Evolutionary conservation across 2,329 filamentous ascomycete genomes (phyloP).

Genomic region (Phialemonium atrogriseum): DNA sequence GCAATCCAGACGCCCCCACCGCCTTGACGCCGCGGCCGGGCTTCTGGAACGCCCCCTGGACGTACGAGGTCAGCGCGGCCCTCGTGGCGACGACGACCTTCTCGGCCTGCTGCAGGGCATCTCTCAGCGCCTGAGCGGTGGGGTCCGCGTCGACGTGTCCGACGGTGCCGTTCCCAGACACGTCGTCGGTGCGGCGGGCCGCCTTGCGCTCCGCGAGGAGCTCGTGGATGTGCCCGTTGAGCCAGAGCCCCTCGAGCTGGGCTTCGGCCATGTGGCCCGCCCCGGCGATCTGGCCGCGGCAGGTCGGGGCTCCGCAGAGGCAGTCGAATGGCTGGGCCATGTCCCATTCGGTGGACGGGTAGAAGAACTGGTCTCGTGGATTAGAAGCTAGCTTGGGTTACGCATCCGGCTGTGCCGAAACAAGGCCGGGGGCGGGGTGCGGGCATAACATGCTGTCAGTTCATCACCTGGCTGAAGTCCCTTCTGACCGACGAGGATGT

Average conservation of each 20-base stretch:
- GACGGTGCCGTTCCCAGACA: constrained; percentile 7
- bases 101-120: constrained; percentile 36
- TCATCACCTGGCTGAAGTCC: constrained; percentile 49
- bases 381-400: background rate
- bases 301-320: constrained; percentile 47
- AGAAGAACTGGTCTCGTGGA: constrained; percentile 49
- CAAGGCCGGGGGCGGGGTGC: background rate
- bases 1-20: constrained; percentile 3
- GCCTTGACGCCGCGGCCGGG: constrained; percentile 1
- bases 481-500: constrained; percentile 48
- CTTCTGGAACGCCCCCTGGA: constrained; percentile 5
- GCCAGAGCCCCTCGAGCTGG: constrained; percentile 50
- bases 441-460: constrained; percentile 35
- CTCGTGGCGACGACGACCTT: constrained; percentile 37
- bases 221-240: constrained; percentile 53
- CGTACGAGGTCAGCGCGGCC: constrained; percentile 32
- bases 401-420: too few relatives aligned
- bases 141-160: constrained; percentile 20
- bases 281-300: constrained; percentile 54
- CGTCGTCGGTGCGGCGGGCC: constrained; percentile 2
- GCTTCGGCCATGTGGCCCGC: constrained; percentile 49
- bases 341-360: constrained; percentile 65
- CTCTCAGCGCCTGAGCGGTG: constrained; percentile 31
- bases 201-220: constrained; percentile 37
- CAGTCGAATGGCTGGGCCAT: constrained; percentile 68